phyloP scores from a whole-genome alignment of 2,329 filamentous ascomycete species.

The Pseudogymnoascus sp. region DNA sequence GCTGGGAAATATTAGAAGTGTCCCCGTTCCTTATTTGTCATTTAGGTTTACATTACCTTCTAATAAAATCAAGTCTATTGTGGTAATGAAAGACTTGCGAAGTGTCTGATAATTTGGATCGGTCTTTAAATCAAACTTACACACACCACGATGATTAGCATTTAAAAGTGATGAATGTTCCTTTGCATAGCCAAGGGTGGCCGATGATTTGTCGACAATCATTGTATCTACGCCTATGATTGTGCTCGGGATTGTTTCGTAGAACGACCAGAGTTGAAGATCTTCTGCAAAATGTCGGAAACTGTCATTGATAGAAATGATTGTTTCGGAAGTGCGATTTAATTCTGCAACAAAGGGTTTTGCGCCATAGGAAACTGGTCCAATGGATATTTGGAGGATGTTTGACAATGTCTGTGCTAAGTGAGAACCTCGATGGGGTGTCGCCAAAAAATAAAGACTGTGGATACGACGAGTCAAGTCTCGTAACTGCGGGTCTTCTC shows the following conservation, averaged over 20 bases:
- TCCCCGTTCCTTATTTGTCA: not conserved
- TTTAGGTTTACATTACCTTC: not conserved
- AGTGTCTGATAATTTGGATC: slow-evolving; percentile 20
- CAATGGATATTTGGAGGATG: not conserved
- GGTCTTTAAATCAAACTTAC: slow-evolving; percentile 25
- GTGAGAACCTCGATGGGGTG: slow-evolving; percentile 31
- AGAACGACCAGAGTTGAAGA: slow-evolving; percentile 34
- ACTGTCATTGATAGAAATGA: slow-evolving; percentile 31
- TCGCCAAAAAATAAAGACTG: slow-evolving; percentile 30
- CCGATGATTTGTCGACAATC: slow-evolving; percentile 28
- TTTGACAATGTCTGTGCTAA: slow-evolving; percentile 17
- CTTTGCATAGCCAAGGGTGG: slow-evolving; percentile 27
- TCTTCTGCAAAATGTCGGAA: slow-evolving; percentile 29
- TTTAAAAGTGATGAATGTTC: slow-evolving; percentile 25
- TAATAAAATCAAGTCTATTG: not conserved
- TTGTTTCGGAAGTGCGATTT: slow-evolving; percentile 18
- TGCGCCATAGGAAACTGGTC: not conserved
- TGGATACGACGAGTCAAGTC: slow-evolving; percentile 21
- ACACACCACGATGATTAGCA: slow-evolving; percentile 31
- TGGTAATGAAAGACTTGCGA: slow-evolving; percentile 15
- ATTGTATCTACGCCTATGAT: slow-evolving; percentile 14
- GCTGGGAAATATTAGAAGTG: not conserved
- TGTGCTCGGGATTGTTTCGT: slow-evolving; percentile 29
- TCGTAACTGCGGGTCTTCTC: slow-evolving; percentile 19
- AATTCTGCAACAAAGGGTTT: slow-evolving; percentile 29